A percentile compares a stretch with the other conserved stretches of the same genome.
Evolutionary conservation across 2,329 filamentous ascomycete genomes (phyloP).

Genomic region (Botrytis aclada): DNA sequence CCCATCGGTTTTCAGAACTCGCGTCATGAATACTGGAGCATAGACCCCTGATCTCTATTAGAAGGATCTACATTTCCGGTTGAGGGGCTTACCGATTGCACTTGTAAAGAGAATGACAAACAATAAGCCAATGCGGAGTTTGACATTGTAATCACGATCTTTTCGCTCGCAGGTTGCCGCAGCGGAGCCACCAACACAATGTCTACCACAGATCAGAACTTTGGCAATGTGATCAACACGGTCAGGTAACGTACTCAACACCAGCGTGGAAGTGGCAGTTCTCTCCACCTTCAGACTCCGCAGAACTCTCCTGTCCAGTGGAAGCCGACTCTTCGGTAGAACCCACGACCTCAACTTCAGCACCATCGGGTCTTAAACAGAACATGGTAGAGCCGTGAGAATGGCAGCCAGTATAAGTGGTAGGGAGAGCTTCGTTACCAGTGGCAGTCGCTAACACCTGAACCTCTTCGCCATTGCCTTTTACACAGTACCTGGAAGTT

Average conservation of each 20-base stretch:
- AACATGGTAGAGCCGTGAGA: neutral
- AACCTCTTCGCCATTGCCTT: constrained; percentile 3
- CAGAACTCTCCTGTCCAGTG: neutral
- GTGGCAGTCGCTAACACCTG: neutral
- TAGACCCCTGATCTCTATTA: neutral
- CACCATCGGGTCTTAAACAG: neutral
- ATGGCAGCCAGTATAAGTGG: neutral
- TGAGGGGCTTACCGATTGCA: neutral
- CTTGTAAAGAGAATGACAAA: constrained; percentile 3
- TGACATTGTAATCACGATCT: constrained; percentile 4
- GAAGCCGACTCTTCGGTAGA: too few relatives aligned
- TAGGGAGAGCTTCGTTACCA: neutral
- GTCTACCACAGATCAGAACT: neutral
- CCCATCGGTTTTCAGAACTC: neutral
- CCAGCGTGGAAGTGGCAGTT: neutral
- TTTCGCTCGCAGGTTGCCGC: neutral
- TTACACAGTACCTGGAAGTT: neutral
- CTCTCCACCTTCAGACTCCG: neutral
- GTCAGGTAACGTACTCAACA: neutral
- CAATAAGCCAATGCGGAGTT: neutral
- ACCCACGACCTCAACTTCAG: neutral
- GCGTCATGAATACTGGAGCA: neutral
- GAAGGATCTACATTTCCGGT: neutral
- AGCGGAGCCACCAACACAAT: neutral
- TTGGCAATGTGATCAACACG: neutral